Evolutionary conservation across 2,329 filamentous ascomycete species (phyloP), one percentile per base, ranked within the genome.

Genomic region (Cryoendolithus antarcticus): DNA sequence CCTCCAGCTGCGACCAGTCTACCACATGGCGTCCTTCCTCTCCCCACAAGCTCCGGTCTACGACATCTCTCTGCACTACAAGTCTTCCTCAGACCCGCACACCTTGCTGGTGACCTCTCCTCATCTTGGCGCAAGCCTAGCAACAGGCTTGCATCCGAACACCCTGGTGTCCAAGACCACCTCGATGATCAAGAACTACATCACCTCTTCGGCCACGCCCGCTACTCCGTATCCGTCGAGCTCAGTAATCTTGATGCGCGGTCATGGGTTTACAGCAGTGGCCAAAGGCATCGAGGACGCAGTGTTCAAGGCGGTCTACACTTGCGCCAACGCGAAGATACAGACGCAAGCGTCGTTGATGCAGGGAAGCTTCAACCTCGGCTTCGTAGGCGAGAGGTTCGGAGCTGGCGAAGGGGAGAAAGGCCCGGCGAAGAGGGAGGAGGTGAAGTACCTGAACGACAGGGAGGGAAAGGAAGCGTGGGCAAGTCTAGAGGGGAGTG

Each of bases 261-360:
- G 60, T 1, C 65, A 68, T 43, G 66, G 66, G 15, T 67, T 69
- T 43, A 64, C 63, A 1, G 62, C 59, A 8, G 50, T 61, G 0
- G 65, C 62, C 1, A 49, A 53, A 2, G 55, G 57, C 6, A 62
- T 69, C 39, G 60, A 66, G 47, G 63, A 66, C 45, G 63, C 59
- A 1, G 65, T 68, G 0, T 66, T 61, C 43, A 60, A 65, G 38
- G 60, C 64, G 1, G 60, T 67, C 13, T 67, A 63, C 46, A 66
- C 63, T 2, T 53, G 49, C 37, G 43, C 46, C 3, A 60, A 60
- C 30, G 65, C 66, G 2, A 55, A 59, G 35, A 51, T 61, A 6
- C 65, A 67, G 42, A 64, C 58, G 1, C 53, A 54, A 1, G 62
- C 63, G 3, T 15, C 57, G 47, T 33, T 57, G 27, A 49, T 60